A percentile compares a stretch with the other conserved stretches of the same genome.
Evolutionary conservation across 2,329 filamentous ascomycete species (phyloP).

Genomic region (Aspergillus tanneri): DNA sequence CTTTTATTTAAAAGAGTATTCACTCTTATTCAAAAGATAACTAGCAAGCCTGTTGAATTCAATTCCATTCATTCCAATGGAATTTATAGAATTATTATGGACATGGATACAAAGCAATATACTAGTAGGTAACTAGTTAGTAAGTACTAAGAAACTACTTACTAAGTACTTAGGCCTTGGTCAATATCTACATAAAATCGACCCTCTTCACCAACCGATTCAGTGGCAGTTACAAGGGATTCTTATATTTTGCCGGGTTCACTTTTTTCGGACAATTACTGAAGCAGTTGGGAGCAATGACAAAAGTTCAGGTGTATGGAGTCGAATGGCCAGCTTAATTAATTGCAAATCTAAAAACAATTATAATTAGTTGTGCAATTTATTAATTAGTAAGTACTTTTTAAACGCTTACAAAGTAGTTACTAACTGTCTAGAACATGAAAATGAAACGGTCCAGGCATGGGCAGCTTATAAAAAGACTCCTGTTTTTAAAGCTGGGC

Average conservation of each 20-base stretch:
- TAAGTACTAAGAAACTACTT: too few species aligned
- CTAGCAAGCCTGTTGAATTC: slow-evolving; percentile 5
- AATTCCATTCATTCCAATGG: slow-evolving; percentile 4
- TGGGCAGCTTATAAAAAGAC: slow-evolving; percentile 10
- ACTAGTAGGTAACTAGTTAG: slow-evolving; percentile 8
- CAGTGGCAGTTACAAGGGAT: slow-evolving; percentile 12
- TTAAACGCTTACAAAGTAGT: too few species aligned
- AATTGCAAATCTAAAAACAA: too few species aligned
- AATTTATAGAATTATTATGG: slow-evolving; percentile 6
- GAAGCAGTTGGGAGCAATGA: slow-evolving; percentile 1
- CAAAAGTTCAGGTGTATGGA: slow-evolving; percentile 7
- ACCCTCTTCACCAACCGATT: neutral
- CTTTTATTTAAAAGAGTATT: slow-evolving; percentile 10
- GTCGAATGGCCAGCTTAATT: slow-evolving; percentile 8
- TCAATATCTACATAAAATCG: slow-evolving; percentile 11
- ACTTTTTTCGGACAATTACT: slow-evolving; percentile 11
- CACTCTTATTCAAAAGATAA: slow-evolving; percentile 1
- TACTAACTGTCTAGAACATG: too few species aligned
- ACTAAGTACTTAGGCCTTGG: slow-evolving; percentile 1
- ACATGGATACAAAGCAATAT: slow-evolving; percentile 10
- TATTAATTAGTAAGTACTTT: too few species aligned
- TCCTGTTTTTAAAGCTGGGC: slow-evolving; percentile 5
- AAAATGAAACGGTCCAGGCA: too few species aligned
- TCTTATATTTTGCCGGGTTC: slow-evolving; percentile 11
- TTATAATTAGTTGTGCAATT: too few species aligned